Conservation (phyloP, 371 early-diverging fungal species). For the Rhizopus microsporus region DNA sequence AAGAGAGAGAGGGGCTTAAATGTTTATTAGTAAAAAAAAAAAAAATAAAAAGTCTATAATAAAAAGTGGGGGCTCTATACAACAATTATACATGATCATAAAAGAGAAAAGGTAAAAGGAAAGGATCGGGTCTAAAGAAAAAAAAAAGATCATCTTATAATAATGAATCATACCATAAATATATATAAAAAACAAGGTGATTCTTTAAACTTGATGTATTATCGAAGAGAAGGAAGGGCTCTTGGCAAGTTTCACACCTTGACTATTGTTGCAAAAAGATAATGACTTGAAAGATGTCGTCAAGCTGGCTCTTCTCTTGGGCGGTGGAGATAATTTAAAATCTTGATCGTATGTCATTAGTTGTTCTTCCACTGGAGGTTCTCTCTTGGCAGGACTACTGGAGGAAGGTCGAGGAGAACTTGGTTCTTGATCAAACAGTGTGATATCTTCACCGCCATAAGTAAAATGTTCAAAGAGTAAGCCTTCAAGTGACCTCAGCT, state of each 20-base stretch:
- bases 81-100: too few species aligned
- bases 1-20: too few species aligned
- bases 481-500: constrained; percentile 9
- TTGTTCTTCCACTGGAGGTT: not conserved
- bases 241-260: constrained; percentile 13
- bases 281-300: constrained; percentile 16
- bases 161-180: constrained; percentile 2
- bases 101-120: not conserved
- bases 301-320: constrained; percentile 24
- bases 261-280: constrained; percentile 11
- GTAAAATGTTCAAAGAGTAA: constrained; percentile 34
- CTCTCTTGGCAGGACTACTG: not conserved
- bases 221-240: constrained; percentile 25
- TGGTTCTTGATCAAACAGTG: constrained; percentile 15
- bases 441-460: constrained; percentile 30
- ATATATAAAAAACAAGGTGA: not conserved
- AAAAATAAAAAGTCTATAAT: not conserved
- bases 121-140: not conserved
- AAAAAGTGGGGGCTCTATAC: not conserved
- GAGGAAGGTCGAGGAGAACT: constrained; percentile 7
- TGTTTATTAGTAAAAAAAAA: not conserved
- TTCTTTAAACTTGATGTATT: constrained; percentile 10
- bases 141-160: not conserved
- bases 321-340: constrained; percentile 20
- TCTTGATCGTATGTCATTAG: constrained; percentile 17